A percentile compares a stretch with the other conserved stretches of the same genome.
Evolutionary conservation across 768 basidiomycete genomes (phyloP).

Genomic region (Chalciporus chontae): DNA sequence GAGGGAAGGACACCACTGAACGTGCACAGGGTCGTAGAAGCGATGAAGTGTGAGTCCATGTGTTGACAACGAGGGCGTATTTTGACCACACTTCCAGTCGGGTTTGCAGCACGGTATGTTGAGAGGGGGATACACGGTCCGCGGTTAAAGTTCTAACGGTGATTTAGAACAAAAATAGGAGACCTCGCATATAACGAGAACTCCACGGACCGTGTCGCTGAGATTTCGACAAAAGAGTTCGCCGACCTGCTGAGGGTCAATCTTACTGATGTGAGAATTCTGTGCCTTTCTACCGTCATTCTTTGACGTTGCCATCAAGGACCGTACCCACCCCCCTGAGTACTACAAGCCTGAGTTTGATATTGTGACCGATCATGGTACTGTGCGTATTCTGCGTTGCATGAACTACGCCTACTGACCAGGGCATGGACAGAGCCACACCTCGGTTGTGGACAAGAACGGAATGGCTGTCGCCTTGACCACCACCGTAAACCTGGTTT

Average conservation of each 20-base stretch:
- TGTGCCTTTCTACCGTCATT: background rate
- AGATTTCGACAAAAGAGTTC: constrained; percentile 69
- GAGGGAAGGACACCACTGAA: constrained; percentile 58
- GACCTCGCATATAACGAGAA: constrained; percentile 68
- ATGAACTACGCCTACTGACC: constrained; percentile 5
- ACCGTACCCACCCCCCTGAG: constrained; percentile 70
- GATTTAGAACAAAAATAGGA: constrained; percentile 71
- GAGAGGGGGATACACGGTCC: constrained; percentile 5
- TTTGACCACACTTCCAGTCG: constrained; percentile 38
- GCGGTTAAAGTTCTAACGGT: constrained; percentile 2
- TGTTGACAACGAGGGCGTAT: constrained; percentile 10
- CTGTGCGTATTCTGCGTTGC: constrained; percentile 33
- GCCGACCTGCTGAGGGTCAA: constrained; percentile 58
- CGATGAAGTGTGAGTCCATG: constrained; percentile 68
- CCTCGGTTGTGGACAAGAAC: constrained; percentile 75
- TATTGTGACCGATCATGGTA: constrained; percentile 79
- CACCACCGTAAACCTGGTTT: constrained; percentile 85
- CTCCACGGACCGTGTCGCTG: constrained; percentile 49
- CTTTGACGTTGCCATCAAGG: constrained; percentile 41
- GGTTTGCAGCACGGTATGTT: constrained; percentile 59
- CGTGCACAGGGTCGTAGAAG: constrained; percentile 79
- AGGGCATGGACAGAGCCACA: constrained; percentile 60
- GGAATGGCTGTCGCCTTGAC: constrained; percentile 89
- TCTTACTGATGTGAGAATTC: constrained; percentile 75
- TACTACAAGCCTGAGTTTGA: constrained; percentile 88